Conservation (phyloP, 306 rosid species). For the Quercus dentata region DNA sequence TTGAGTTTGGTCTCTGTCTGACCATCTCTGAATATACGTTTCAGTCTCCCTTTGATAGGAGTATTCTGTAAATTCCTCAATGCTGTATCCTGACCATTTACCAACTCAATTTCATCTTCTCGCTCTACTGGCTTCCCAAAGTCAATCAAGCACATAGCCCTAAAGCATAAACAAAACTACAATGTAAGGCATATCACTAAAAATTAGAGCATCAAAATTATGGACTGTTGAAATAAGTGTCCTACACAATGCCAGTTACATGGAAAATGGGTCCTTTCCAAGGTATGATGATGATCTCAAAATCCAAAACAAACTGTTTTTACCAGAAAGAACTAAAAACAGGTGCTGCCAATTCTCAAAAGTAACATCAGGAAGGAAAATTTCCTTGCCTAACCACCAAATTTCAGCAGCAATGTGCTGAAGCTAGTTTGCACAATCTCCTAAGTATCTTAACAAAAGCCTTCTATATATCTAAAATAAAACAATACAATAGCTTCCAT, state of each 20-base stretch:
- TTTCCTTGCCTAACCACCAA: not conserved
- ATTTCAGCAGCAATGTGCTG: not conserved
- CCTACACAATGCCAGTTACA: too few relatives aligned
- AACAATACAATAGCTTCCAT: not conserved
- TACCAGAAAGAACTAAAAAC: not conserved
- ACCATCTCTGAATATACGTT: constrained; percentile 42
- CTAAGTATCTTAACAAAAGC: not conserved
- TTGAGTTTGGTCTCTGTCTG: constrained; percentile 32
- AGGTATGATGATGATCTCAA: too few relatives aligned
- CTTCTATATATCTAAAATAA: not conserved
- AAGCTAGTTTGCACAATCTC: not conserved
- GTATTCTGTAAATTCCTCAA: constrained; percentile 38
- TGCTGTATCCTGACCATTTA: constrained; percentile 45
- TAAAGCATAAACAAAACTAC: constrained; percentile 27
- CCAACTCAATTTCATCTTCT: constrained; percentile 60
- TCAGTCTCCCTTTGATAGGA: constrained; percentile 45
- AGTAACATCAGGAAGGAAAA: not conserved
- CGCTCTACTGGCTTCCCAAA: constrained; percentile 74
- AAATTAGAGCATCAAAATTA: not conserved
- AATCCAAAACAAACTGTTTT: too few relatives aligned
- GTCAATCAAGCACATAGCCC: constrained; percentile 97
- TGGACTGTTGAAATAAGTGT: too few relatives aligned
- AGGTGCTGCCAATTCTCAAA: not conserved
- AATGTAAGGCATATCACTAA: constrained; percentile 23
- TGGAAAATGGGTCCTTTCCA: too few relatives aligned